phyloP scores from a whole-genome alignment of 768 basidiomycete species.

The Boletus sensibilis region DNA sequence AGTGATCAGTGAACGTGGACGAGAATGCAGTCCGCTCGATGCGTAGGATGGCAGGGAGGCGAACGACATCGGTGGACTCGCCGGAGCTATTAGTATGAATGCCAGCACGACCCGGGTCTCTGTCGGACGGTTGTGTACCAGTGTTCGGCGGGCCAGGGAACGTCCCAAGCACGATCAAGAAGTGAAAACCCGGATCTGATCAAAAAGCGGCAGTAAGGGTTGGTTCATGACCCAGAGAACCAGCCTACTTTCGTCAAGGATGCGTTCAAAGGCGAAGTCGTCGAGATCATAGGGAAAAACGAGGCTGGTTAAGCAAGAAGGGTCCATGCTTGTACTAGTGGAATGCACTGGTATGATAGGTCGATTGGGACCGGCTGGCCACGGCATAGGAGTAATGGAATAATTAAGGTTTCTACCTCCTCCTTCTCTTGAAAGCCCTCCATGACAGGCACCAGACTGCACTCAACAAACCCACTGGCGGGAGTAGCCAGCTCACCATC shows the following conservation, averaged over 20 bases:
- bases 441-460: constrained; percentile 41
- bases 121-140: background rate
- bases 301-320: background rate
- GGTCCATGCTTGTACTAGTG: background rate
- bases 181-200: constrained; percentile 59
- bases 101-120: background rate
- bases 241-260: constrained; percentile 50
- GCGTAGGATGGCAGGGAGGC: constrained; percentile 64
- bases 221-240: background rate
- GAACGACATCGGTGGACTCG: constrained; percentile 10
- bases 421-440: constrained; percentile 30
- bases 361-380: too few relatives aligned
- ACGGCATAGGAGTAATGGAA: too few relatives aligned
- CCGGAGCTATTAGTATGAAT: background rate
- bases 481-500: constrained; percentile 61
- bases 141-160: constrained; percentile 37
- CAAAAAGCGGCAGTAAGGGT: background rate
- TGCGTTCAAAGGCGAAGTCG: constrained; percentile 47
- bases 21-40: constrained; percentile 75
- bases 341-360: too few relatives aligned
- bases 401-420: too few relatives aligned
- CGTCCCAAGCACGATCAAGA: constrained; percentile 66
- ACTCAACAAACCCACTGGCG: constrained; percentile 51
- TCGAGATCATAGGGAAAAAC: constrained; percentile 32
- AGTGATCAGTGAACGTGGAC: constrained; percentile 35